These are phyloP conservation scores for Amorphotheca resinae DNA, from an alignment of 495 filamentous ascomycete genomes.

Conservation along the genomic window DNA sequence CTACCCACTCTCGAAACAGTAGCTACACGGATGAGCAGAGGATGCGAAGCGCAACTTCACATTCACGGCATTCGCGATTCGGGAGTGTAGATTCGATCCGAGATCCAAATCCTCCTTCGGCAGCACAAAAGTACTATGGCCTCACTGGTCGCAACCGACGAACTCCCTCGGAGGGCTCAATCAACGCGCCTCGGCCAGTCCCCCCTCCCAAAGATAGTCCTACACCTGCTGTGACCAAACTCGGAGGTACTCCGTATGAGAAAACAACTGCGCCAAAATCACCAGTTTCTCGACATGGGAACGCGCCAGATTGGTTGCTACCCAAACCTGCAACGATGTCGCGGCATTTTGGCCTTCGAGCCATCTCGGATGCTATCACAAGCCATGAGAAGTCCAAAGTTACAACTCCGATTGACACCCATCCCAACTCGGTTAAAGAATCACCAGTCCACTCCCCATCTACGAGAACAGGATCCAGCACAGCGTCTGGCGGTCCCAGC, in stretches of 20 bases:
- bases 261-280: constrained; percentile 38
- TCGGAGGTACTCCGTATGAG: constrained; percentile 43
- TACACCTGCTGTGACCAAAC: constrained; percentile 51
- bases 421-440: constrained; percentile 45
- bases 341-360: constrained; percentile 49
- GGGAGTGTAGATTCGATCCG: constrained; percentile 52
- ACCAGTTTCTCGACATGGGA: constrained; percentile 30
- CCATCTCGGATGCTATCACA: constrained; percentile 69
- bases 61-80: constrained; percentile 64
- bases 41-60: constrained; percentile 43
- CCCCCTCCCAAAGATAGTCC: constrained; percentile 26
- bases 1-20: constrained; percentile 48
- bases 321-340: constrained; percentile 38
- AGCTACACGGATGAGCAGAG: constrained; percentile 64
- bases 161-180: constrained; percentile 36
- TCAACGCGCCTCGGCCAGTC: constrained; percentile 30
- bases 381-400: constrained; percentile 45
- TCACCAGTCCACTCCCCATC: constrained; percentile 54
- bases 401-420: constrained; percentile 33
- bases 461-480: constrained; percentile 65
- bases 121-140: constrained; percentile 52
- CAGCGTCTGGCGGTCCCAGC: constrained; percentile 68
- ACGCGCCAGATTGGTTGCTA: constrained; percentile 38
- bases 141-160: constrained; percentile 30
- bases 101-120: constrained; percentile 29